Conservation (phyloP, 202 grass and related monocot species). For the Panicum hallii region DNA sequence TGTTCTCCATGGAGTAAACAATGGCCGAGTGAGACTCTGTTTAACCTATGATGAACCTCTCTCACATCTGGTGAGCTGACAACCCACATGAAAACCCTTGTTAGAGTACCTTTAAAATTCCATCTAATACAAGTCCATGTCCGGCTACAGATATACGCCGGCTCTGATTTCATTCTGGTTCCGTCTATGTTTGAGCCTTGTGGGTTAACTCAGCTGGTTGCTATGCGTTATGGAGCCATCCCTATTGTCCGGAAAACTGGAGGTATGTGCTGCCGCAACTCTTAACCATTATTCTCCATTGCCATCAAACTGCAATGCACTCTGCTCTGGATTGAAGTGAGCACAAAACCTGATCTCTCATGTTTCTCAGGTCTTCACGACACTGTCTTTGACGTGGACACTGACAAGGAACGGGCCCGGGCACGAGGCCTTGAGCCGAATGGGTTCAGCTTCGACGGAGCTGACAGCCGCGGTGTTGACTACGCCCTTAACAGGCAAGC, state of each 20-base stretch:
- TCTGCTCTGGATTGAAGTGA: constrained; percentile 14
- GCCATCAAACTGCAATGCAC: neutral
- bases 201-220: constrained; percentile 85
- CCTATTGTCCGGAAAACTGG: constrained; percentile 91
- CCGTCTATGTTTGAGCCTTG: constrained; percentile 95
- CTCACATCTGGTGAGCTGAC: constrained; percentile 75
- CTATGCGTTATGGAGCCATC: constrained; percentile 89
- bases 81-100: neutral
- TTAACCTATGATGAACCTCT: constrained; percentile 89
- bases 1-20: constrained; percentile 68
- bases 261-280: constrained; percentile 54
- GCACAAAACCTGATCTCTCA: neutral
- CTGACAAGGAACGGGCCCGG: constrained; percentile 73
- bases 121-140: constrained; percentile 14
- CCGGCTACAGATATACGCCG: constrained; percentile 78
- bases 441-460: constrained; percentile 81
- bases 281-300: constrained; percentile 13
- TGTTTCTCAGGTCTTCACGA: constrained; percentile 70
- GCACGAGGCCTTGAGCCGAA: constrained; percentile 75
- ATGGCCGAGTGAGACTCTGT: constrained; percentile 63
- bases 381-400: constrained; percentile 84
- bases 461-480: constrained; percentile 60
- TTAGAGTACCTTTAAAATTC: neutral
- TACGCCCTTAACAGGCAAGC: constrained; percentile 75
- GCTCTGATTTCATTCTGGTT: constrained; percentile 86